Evolutionary conservation across 768 basidiomycete species (phyloP), one percentile per base, ranked within the genome.

Genomic region (Suillus discolor): DNA sequence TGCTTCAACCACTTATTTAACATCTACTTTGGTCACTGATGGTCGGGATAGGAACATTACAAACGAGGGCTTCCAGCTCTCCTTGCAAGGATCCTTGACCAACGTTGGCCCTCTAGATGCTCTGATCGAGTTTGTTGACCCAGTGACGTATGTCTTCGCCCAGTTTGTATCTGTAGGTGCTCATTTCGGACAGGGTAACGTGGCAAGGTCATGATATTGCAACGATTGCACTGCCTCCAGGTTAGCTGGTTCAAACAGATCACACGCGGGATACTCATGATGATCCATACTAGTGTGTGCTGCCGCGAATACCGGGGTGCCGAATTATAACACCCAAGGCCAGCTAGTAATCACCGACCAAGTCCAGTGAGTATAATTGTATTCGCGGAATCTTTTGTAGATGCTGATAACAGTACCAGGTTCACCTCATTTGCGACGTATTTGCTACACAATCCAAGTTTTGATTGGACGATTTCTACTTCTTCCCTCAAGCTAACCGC

Each of bases 401-500:
- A 68, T 18, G 13, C 61, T 51, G 60, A 42, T 53, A 49, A 59
- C 12, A 59, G 12, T 20, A 2, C 4, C 36, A 85, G 86, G 65
- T 91, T 91, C 74, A 89, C 89, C 6, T 76, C 80, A 13, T 92
- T 90, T 70, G 86, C 90, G 0, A 87, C 84, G 1, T 87, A 83
- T 74, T 72, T 91, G 67, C 78, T 91, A 45, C 90, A 91, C 69
- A 87, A 85, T 60, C 81, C 82, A 23, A 81, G 78, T 64, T 92
- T 92, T 68, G 81, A 83, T 6, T 92, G 90, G 90, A 88, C 84
- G 2, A 87, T 92, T 57, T 88, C 88, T 6, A 89, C 90, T 0
- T 66, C 81, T n/a, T 84, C 79, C 49, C 84, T 92, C 57, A 84
- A 87, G 38, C 74, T 92, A 18, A 83, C 80, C 3, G 89, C 91